Percentiles rank a stretch among this genome's conserved stretches.
phyloP scores from a whole-genome alignment of 2,329 filamentous ascomycete species.

The Arachnopeziza araneosa region DNA sequence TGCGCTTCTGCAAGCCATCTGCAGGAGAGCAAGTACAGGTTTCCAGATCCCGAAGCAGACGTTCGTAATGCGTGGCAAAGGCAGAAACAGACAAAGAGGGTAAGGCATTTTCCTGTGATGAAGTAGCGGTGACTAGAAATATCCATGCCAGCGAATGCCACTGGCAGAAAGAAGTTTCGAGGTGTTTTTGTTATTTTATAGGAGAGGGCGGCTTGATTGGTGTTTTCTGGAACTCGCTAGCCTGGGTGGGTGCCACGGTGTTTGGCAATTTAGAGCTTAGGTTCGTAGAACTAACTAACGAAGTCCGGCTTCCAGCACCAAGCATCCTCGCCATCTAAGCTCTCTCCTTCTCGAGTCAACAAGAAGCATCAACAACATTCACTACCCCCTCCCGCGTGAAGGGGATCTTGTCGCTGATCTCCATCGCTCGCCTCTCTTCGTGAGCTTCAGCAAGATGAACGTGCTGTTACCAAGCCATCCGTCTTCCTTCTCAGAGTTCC shows the following conservation, averaged over 20 bases:
- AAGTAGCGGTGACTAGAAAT: not conserved
- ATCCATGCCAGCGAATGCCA: not conserved
- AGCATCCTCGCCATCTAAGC: not conserved
- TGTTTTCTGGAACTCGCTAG: no score
- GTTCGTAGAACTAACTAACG: no score
- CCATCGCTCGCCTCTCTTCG: not conserved
- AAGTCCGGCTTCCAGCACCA: not conserved
- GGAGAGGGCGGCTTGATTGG: not conserved
- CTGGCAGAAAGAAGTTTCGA: not conserved
- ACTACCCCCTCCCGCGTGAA: not conserved
- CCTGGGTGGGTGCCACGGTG: not conserved
- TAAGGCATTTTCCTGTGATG: not conserved
- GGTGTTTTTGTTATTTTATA: not conserved
- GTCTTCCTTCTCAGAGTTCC: conserved; percentile 52
- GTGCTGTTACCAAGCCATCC: conserved; percentile 53
- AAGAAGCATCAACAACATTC: not conserved
- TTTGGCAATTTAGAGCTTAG: not conserved
- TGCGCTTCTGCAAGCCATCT: not conserved
- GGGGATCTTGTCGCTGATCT: not conserved
- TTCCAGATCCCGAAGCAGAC: not conserved
- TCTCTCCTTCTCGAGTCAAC: not conserved
- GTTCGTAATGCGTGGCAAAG: not conserved
- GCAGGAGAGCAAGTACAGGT: not conserved
- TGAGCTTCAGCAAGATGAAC: conserved; percentile 46
- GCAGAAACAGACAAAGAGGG: not conserved